These are phyloP conservation scores for Ilyonectria mors-panacis DNA, from an alignment of 2,329 filamentous ascomycete species.

Conservation along the genomic window DNA sequence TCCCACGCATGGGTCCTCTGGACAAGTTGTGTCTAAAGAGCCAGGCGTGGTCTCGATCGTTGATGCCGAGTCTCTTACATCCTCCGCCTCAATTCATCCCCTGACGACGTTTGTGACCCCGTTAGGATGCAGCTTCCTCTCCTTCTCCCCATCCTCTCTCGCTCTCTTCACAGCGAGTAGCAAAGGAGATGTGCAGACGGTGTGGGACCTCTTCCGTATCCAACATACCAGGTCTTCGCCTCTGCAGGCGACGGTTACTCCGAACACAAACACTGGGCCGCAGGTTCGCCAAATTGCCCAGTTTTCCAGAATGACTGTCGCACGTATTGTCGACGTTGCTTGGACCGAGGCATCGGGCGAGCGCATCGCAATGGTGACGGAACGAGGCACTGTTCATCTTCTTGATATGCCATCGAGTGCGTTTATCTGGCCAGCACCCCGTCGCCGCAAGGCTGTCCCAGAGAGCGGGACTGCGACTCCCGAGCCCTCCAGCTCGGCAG, in stretches of 20 bases:
- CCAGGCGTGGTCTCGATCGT: conserved; percentile 82
- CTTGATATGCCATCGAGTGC: conserved; percentile 87
- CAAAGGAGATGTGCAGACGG: conserved; percentile 86
- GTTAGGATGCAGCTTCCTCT: conserved; percentile 85
- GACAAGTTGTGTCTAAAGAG: conserved; percentile 73
- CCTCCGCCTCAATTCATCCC: conserved; percentile 70
- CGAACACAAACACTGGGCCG: conserved; percentile 64
- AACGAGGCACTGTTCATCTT: conserved; percentile 95
- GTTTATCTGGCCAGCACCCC: conserved; percentile 88
- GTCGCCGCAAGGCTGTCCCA: conserved; percentile 62
- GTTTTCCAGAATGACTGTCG: conserved; percentile 92
- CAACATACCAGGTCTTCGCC: conserved; percentile 75
- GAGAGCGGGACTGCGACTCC: conserved; percentile 63
- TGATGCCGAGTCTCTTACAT: conserved; percentile 74
- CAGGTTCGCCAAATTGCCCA: conserved; percentile 87
- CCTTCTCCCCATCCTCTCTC: conserved; percentile 81
- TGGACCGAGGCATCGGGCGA: conserved; percentile 90
- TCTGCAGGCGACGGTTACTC: conserved; percentile 64
- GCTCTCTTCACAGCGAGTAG: conserved; percentile 84
- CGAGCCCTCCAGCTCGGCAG: conserved; percentile 68
- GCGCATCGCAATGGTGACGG: conserved; percentile 89
- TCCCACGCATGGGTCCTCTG: conserved; percentile 78
- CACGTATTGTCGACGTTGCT: conserved; percentile 89
- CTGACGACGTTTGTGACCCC: conserved; percentile 79
- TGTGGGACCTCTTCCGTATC: conserved; percentile 83